These are phyloP conservation scores for Wickerhamiella kurtzmanii DNA, from an alignment of 805 yeast species.

Conservation along the genomic window DNA sequence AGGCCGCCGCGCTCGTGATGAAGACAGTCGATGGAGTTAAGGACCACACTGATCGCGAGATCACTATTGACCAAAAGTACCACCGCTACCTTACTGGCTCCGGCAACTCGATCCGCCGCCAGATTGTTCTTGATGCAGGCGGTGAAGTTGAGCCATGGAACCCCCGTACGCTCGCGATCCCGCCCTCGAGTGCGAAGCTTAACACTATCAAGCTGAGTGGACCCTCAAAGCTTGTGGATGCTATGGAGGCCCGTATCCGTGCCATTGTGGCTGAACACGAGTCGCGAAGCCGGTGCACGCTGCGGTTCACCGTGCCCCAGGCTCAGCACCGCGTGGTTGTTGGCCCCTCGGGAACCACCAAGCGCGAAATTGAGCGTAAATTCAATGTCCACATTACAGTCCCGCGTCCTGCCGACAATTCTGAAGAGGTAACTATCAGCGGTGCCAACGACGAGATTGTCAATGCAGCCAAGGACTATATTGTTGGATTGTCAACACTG, in stretches of 20 bases:
- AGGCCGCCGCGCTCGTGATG: slow-evolving; percentile 51
- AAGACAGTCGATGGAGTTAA: slow-evolving; percentile 51
- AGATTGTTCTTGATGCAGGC: slow-evolving; percentile 68
- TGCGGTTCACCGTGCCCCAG: slow-evolving; percentile 40
- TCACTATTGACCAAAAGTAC: slow-evolving; percentile 60
- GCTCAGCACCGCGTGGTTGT: slow-evolving; percentile 63
- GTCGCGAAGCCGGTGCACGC: slow-evolving; percentile 19
- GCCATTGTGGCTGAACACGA: slow-evolving; percentile 43
- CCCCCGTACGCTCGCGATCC: slow-evolving; percentile 50
- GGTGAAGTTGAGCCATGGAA: slow-evolving; percentile 38
- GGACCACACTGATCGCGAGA: slow-evolving; percentile 41
- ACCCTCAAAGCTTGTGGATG: slow-evolving; percentile 56
- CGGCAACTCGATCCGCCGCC: slow-evolving; percentile 59
- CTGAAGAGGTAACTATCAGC: slow-evolving; percentile 39
- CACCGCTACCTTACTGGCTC: slow-evolving; percentile 68
- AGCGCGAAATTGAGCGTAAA: slow-evolving; percentile 59
- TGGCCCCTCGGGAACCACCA: slow-evolving; percentile 69
- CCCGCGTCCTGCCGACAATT: slow-evolving; percentile 36
- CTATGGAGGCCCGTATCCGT: slow-evolving; percentile 48
- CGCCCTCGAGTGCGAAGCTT: slow-evolving; percentile 43
- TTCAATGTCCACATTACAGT: slow-evolving; percentile 49
- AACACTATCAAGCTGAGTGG: slow-evolving; percentile 52
- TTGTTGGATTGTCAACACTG: slow-evolving; percentile 34
- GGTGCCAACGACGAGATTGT: slow-evolving; percentile 54
- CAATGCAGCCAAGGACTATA: slow-evolving; percentile 47